Evolutionary conservation across 75 land plant species (phyloP), one percentile per base, ranked within the genome.

Genomic region (Cupressus sempervirens): DNA sequence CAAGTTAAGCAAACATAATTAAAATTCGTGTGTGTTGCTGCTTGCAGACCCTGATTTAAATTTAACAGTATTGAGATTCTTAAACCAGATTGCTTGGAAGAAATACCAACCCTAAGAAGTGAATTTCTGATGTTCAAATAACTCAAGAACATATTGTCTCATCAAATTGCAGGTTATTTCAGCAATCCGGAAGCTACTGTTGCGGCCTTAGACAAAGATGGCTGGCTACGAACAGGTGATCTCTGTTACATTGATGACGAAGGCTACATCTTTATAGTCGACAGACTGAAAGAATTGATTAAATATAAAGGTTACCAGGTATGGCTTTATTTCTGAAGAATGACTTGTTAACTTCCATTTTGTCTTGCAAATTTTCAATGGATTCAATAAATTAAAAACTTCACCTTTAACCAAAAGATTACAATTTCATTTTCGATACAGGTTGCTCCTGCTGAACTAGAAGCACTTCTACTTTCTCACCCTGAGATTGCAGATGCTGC

Each of bases 301-400:
- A 96, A 96, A 83, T 96, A 96, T 93, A 96, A 96, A 79, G 95
- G 97, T 0, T 92, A 89, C 82, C 97, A 96, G 95, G 95, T 93
- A 50, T 53, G 26, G 13, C 65, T 6, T 81, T 9, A 68, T 40
- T 26, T 79, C 46, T 10, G 40, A 43, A 45, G 2, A 3, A 45
- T 10, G 41, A 50, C 53, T 50, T 50, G 53, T 50, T 50, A 50
- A 11, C 53, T 50, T 50, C 53, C 53, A 50, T 6, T 29, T 23
- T 43, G 30, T 45, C 29, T 43, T 79, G 81, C 9, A n/a, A n/a
- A 43, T n/a, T 45, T 45, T 26, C 30, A 26, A 79, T 26, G n/a
- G 16, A 45, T 79, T 79, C 14, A n/a, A n/a, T 9, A 79, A n/a
- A 45, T 79, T 79, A 45, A 0, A 79, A n/a, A n/a, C 45, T 79